phyloP scores from a whole-genome alignment of 306 rosid genomes.

The Castanea sativa region DNA sequence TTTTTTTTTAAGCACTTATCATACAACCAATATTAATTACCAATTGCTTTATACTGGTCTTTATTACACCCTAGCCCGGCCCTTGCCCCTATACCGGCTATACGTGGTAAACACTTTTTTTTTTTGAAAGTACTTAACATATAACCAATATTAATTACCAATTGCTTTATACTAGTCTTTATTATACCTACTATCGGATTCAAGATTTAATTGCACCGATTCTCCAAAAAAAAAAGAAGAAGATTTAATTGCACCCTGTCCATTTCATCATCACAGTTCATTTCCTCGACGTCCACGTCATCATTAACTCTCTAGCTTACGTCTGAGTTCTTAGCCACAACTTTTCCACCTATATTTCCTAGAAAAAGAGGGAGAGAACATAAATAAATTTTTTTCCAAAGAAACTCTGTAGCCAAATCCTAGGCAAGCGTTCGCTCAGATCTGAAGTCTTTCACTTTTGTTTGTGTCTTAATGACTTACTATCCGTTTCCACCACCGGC shows the following conservation, averaged over 20 bases:
- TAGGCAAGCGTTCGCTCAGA: too few relatives aligned
- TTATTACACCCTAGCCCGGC: too few relatives aligned
- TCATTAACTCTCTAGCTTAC: not conserved
- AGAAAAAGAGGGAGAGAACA: not conserved
- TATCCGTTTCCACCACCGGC: slow-evolving; percentile 20
- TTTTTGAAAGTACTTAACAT: too few relatives aligned
- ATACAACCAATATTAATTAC: too few relatives aligned
- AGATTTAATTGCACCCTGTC: not conserved
- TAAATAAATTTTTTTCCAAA: too few relatives aligned
- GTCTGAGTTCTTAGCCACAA: not conserved
- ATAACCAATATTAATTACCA: too few relatives aligned
- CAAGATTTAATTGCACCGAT: slow-evolving; percentile 14
- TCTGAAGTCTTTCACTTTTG: not conserved
- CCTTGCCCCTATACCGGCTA: too few relatives aligned
- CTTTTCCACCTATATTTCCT: not conserved
- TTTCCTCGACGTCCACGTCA: slow-evolving; percentile 17
- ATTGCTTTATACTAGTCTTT: not conserved
- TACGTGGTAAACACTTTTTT: too few relatives aligned
- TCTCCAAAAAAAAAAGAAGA: too few relatives aligned
- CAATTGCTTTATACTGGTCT: too few relatives aligned
- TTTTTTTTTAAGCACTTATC: too few relatives aligned
- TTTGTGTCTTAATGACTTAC: not conserved
- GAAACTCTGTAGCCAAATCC: too few relatives aligned
- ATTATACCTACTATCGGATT: slow-evolving; percentile 5
- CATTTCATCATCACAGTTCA: not conserved